Evolutionary conservation across 345 rosid species (phyloP), one percentile per base, ranked within the genome.

Genomic region (Alliaria petiolata): DNA sequence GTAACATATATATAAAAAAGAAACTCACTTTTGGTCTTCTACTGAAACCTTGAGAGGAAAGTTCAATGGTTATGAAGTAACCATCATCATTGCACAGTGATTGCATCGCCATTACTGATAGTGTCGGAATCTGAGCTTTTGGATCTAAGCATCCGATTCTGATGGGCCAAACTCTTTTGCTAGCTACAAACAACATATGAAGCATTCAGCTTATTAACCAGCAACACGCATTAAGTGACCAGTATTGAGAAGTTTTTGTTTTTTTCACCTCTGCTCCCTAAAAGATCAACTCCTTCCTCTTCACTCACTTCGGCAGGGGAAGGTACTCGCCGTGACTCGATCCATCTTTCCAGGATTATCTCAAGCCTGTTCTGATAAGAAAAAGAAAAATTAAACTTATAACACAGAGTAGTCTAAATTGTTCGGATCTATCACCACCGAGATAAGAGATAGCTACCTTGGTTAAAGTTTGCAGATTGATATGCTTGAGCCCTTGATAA

Each of bases 401-500:
- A 45, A 16, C 42, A 25, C 4, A 16, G 16, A 20, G 16, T 16
- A 8, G 9, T 50, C 34, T 30, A 5, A 12, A 8, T 16, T 34
- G 15, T 44, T 34, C 3, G 2, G 7, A 17, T 54, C 49, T 53
- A 36, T 44, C 2, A 44, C n/a, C n/a, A n/a, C 40, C 9, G 46
- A 71, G 26, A 46, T 34, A 25, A 42, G 3, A 45, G 59, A 40
- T 40, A 47, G 80, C 45, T 42, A 92, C 98, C 96, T 90, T 92
- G 15, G 93, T 90, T 67, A 92, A 74, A 54, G 96, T 92, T 72
- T 92, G 96, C 52, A 88, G 81, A 81, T 88, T 88, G 51, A 92
- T 85, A 75, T 92, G 83, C 81, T 85, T 83, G 52, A 92, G 96
- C 25, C 91, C 96, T 78, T 86, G 87, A 82, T 90, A 88, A 76